phyloP scores from a whole-genome alignment of 2,329 filamentous ascomycete species.

The Byssothecium circinans region DNA sequence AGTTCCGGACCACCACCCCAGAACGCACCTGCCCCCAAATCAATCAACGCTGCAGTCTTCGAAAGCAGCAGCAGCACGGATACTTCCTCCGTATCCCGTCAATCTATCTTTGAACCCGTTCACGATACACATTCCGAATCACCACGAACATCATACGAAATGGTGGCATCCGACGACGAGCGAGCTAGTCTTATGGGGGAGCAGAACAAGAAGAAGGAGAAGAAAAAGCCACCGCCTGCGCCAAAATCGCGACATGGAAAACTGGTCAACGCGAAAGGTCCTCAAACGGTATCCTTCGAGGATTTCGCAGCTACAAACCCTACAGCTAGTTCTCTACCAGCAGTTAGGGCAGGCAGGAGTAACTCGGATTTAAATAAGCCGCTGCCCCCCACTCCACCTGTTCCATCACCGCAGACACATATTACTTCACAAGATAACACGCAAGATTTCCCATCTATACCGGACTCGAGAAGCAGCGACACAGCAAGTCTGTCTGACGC shows the following conservation, averaged over 20 bases:
- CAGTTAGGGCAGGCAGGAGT: conserved; percentile 32
- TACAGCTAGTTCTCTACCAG: conserved; percentile 18
- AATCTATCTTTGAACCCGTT: conserved; percentile 59
- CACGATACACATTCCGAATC: conserved; percentile 52
- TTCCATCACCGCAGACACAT: conserved; percentile 19
- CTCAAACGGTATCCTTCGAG: conserved; percentile 41
- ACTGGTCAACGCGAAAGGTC: conserved; percentile 60
- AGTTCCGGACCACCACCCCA: conserved; percentile 29
- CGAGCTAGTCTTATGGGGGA: conserved; percentile 29
- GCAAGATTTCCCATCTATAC: conserved; percentile 15
- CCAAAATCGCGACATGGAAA: conserved; percentile 79
- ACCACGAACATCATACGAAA: conserved; percentile 62
- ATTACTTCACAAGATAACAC: conserved; percentile 26
- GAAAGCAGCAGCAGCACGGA: conserved; percentile 60
- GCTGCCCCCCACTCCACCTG: conserved; percentile 57
- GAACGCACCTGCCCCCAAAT: conserved; percentile 23
- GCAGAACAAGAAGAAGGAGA: conserved; percentile 53
- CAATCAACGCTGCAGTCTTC: conserved; percentile 26
- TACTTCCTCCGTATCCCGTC: conserved; percentile 60
- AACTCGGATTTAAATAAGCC: conserved; percentile 63
- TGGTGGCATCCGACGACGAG: conserved; percentile 56
- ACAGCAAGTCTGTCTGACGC: conserved; percentile 24
- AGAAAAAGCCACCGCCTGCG: conserved; percentile 64
- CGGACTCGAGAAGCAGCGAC: conserved; percentile 16
- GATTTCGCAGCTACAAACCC: conserved; percentile 31